These are phyloP conservation scores for Lentinula aciculospora DNA, from an alignment of 768 basidiomycete species.

Conservation along the genomic window DNA sequence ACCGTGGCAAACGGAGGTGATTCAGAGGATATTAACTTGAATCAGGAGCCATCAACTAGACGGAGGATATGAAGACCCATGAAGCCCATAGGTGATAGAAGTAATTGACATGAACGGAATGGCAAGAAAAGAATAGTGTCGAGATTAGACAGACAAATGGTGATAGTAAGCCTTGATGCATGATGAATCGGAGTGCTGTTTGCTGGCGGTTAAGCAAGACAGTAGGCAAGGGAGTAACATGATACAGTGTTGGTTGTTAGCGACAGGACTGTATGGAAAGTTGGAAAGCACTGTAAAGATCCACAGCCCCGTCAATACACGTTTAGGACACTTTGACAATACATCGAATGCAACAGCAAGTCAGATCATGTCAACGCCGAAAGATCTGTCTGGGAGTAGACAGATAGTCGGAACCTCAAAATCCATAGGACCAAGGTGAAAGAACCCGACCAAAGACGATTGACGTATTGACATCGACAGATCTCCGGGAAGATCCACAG, in stretches of 20 bases:
- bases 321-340: neutral
- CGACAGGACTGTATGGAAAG: neutral
- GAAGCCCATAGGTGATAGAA: neutral
- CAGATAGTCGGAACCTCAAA: neutral
- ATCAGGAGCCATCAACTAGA: neutral
- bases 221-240: neutral
- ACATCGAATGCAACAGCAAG: neutral
- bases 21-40: neutral
- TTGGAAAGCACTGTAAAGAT: neutral
- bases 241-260: neutral
- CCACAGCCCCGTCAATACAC: neutral
- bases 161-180: neutral
- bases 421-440: neutral
- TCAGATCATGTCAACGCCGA: neutral
- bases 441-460: neutral
- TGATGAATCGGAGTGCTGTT: neutral
- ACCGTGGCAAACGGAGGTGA: neutral
- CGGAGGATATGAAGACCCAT: neutral
- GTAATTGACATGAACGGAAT: neutral
- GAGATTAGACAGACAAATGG: neutral
- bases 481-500: neutral
- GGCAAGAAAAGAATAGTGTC: neutral
- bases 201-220: neutral
- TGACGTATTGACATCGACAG: neutral
- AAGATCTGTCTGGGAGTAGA: constrained; percentile 1